Percentiles rank a stretch among this genome's conserved stretches.
These are phyloP conservation scores for Fusarium tjaetaba DNA, from an alignment of 2,329 filamentous ascomycete species.

Conservation along the genomic window DNA sequence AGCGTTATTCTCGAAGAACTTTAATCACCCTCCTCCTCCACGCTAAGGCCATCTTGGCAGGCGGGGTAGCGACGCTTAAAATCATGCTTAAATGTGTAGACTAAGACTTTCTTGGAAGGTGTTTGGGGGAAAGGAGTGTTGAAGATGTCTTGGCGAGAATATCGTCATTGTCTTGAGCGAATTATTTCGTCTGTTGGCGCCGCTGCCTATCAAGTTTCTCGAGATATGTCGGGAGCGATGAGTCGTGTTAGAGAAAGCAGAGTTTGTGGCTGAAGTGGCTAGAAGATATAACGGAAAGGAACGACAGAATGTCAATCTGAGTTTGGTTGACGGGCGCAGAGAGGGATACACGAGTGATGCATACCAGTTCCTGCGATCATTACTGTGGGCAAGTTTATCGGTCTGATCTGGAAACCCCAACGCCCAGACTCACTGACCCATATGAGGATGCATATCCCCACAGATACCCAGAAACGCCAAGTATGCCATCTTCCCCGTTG, in stretches of 20 bases:
- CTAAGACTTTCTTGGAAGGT: conserved; percentile 10
- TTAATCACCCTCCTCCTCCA: neutral
- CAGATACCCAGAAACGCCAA: neutral
- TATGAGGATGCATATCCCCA: neutral
- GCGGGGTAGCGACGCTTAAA: conserved; percentile 11
- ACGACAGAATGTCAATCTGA: neutral
- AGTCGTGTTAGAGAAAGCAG: fast-evolving
- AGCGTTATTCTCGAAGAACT: neutral
- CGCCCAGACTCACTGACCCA: neutral
- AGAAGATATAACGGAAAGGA: neutral
- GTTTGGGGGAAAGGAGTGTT: neutral
- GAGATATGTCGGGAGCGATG: neutral
- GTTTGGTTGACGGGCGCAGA: too few species aligned
- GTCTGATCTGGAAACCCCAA: neutral
- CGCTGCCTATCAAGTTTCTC: neutral
- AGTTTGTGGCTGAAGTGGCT: neutral
- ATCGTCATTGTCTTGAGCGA: neutral
- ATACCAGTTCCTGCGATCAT: too few species aligned
- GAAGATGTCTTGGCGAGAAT: neutral
- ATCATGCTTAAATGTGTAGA: conserved; percentile 9
- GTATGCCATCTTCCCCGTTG: neutral
- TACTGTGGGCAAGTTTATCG: too few species aligned
- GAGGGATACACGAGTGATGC: neutral
- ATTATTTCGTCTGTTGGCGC: neutral
- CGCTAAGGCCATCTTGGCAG: conserved; percentile 6